phyloP scores from a whole-genome alignment of 192 early-diverging fungal genomes.

The Coemansia aciculifera region DNA sequence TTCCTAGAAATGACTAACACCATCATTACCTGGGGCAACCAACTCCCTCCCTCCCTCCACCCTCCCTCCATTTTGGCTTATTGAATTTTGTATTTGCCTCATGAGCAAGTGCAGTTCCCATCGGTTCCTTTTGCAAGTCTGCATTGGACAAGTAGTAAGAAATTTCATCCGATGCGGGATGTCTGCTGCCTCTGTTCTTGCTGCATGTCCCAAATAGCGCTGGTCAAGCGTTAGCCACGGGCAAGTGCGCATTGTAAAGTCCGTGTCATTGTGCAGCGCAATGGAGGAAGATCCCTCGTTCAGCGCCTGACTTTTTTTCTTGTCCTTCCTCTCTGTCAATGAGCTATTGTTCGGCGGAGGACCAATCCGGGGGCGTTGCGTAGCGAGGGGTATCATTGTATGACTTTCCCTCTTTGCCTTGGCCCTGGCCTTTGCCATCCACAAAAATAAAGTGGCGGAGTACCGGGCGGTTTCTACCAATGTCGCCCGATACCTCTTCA shows the following conservation, averaged over 20 bases:
- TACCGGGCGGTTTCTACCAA: conserved; percentile 1
- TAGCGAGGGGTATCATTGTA: conserved; percentile 1
- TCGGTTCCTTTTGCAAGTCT: not conserved
- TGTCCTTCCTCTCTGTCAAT: conserved; percentile 3
- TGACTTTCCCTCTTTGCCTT: not conserved
- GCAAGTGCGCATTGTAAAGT: conserved; percentile 6
- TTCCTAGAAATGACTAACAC: not conserved
- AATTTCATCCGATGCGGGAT: conserved; percentile 3
- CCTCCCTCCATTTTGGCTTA: not conserved
- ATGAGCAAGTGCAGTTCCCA: conserved; percentile 5
- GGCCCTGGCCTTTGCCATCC: not conserved
- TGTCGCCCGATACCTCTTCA: not conserved
- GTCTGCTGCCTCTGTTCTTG: conserved; percentile 5
- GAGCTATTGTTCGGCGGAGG: conserved; percentile 7
- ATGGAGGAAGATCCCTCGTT: conserved; percentile 5
- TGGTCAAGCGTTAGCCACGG: conserved; percentile 7
- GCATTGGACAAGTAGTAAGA: not conserved
- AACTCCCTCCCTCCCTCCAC: not conserved
- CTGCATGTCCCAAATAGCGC: conserved; percentile 7
- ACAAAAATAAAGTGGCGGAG: conserved; percentile 4
- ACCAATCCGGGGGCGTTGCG: conserved; percentile 9
- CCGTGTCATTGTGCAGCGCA: not conserved
- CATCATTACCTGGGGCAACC: not conserved
- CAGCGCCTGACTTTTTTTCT: conserved; percentile 6
- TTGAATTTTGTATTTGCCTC: not conserved